Conservation (phyloP, 345 rosid species). For the Theobroma cacao region DNA sequence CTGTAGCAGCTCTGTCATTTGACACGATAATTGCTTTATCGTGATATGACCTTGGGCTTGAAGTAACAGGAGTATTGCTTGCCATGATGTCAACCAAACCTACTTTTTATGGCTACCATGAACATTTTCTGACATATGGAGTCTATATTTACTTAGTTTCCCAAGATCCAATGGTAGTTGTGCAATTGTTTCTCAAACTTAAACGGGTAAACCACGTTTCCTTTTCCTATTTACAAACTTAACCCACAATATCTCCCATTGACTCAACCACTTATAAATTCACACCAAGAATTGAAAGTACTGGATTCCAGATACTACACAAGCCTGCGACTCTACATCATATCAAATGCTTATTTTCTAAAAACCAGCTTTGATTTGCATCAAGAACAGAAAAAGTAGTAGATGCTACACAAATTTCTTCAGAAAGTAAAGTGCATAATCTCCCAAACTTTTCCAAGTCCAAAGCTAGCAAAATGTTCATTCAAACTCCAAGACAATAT, state of each 20-base stretch:
- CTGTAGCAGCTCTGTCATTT: conserved; percentile 10
- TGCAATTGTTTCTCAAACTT: conserved; percentile 2
- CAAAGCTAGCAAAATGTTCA: not conserved
- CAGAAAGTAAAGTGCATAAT: not conserved
- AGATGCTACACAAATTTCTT: not conserved
- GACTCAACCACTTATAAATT: not conserved
- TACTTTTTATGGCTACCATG: conserved; percentile 1
- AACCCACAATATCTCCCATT: not conserved
- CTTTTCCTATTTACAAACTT: not conserved
- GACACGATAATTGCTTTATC: conserved; percentile 21
- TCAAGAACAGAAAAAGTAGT: not conserved
- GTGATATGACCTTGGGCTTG: conserved; percentile 31
- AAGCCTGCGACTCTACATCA: not conserved
- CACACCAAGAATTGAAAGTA: not conserved
- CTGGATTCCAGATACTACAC: not conserved
- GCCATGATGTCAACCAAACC: conserved; percentile 36
- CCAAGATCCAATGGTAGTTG: not conserved
- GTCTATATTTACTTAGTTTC: not conserved
- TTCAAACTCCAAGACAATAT: not conserved
- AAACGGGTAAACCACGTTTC: not conserved
- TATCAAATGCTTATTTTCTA: not conserved
- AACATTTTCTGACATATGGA: not conserved
- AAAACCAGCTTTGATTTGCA: not conserved
- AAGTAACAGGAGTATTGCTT: conserved; percentile 42
- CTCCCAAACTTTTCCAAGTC: not conserved